Evolutionary conservation across 352 stramenopile species (phyloP), one percentile per base, ranked within the genome.

Genomic region (Thalassiosira gravida): DNA sequence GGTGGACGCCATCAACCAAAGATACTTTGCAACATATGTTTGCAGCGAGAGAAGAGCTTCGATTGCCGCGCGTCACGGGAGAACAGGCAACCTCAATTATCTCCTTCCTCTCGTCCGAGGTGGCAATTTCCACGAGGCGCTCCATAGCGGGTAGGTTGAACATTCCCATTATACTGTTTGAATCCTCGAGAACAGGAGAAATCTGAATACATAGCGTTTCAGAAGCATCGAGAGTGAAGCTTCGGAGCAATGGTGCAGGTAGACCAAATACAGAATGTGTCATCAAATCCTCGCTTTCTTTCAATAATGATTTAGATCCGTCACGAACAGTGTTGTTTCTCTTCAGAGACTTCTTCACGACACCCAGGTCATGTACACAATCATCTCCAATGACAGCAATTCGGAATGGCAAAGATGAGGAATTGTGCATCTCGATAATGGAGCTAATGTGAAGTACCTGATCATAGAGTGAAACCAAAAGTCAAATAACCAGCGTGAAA

Each of bases 361-460:
- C 24, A 56, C 80, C 80, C 32, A 88, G 69, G 50, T 88, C 75
- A 64, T 71, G 76, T 37, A 85, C 64, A 30, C 49, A 27, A 59
- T 86, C 82, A 61, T 89, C 73, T 63, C 52, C 57, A 65, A 85
- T 74, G 32, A 89, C 52, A 16, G 78, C 63, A 47, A 89, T 83
- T 46, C 69, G 58, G 74, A 89, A 89, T 39, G 79, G 74, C 39
- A 89, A 42, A 16, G 78, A 80, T 16, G 78, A 80, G n/a, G 64
- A 71, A 55, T 92, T 92, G 22, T 86, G 67, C 25, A 94, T 74
- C 64, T 91, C 82, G 1, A 94, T 67, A 62, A 89, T 70, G 56
- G 86, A 93, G 30, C 77, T 85, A 1, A 94, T 44, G 56, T 91
- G 90, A n/a, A 94, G 53, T 13, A 93, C 78, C 85, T 91, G n/a